Conservation (phyloP, 2,329 filamentous ascomycete genomes). For the Stachybotrys chlorohalonatus region DNA sequence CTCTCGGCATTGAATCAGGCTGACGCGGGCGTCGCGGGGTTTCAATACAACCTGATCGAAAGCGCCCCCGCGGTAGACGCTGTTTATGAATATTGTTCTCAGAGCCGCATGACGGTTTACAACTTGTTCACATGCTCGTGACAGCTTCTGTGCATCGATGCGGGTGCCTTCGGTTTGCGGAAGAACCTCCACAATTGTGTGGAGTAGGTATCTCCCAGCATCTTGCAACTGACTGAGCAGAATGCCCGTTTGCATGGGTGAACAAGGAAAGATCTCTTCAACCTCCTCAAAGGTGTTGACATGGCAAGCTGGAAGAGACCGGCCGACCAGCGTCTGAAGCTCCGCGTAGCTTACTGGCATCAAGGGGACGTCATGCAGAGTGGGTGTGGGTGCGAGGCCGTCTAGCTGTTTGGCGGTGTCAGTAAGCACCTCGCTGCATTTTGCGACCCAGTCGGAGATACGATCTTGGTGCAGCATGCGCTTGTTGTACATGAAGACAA, state of each 20-base stretch:
- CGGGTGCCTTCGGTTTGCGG: not conserved
- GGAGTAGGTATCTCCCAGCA: conserved; percentile 9
- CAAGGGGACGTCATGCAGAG: conserved; percentile 23
- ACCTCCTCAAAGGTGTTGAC: conserved; percentile 10
- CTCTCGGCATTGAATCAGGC: conserved; percentile 8
- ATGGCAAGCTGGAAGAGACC: conserved; percentile 8
- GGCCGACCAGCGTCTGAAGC: conserved; percentile 12
- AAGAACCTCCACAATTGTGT: conserved; percentile 7
- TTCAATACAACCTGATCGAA: conserved; percentile 22
- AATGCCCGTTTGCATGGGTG: conserved; percentile 26
- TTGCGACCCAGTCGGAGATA: conserved; percentile 4
- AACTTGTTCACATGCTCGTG: conserved; percentile 9
- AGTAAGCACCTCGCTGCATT: conserved; percentile 3
- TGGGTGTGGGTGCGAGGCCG: conserved; percentile 10
- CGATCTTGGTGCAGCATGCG: not conserved
- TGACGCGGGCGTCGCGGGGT: conserved; percentile 1
- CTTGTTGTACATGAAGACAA: conserved; percentile 1
- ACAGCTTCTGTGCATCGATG: conserved; percentile 4
- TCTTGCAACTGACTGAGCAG: conserved; percentile 20
- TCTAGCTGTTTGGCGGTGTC: conserved; percentile 3
- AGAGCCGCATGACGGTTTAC: conserved; percentile 18
- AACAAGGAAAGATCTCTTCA: conserved; percentile 27
- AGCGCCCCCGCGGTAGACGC: conserved; percentile 6
- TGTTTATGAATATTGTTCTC: conserved; percentile 22
- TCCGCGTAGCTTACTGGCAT: conserved; percentile 18